Evolutionary conservation across 345 rosid genomes (phyloP).

Genomic region (Euphorbia lathyris): DNA sequence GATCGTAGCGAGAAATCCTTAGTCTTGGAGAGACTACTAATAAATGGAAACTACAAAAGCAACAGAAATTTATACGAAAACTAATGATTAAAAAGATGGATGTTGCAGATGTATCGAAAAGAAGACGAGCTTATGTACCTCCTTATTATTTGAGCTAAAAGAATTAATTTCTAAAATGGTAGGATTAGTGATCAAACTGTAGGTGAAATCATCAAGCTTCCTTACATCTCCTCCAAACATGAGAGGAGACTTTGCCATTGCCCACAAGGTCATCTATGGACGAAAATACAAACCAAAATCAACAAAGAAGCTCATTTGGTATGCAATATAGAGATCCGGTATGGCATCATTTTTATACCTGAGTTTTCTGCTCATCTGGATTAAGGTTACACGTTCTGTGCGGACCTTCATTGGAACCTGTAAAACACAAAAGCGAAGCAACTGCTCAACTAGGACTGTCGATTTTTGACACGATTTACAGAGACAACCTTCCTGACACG

Average conservation of each 20-base stretch:
- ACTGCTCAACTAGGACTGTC: too few species aligned
- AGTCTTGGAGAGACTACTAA: constrained; percentile 23
- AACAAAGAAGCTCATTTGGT: neutral
- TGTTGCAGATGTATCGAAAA: constrained; percentile 2
- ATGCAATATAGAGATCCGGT: neutral
- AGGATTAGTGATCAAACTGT: constrained; percentile 67
- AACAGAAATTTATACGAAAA: constrained; percentile 11
- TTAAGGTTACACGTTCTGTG: constrained; percentile 64
- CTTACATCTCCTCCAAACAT: constrained; percentile 92
- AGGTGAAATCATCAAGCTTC: constrained; percentile 62
- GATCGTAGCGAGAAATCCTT: constrained; percentile 10
- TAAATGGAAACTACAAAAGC: constrained; percentile 52
- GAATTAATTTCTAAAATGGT: constrained; percentile 61
- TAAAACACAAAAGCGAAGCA: constrained; percentile 14
- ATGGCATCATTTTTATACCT: constrained; percentile 39
- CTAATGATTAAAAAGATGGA: constrained; percentile 1
- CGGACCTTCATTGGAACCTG: constrained; percentile 76
- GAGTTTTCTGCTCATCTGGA: constrained; percentile 69
- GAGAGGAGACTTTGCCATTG: constrained; percentile 85
- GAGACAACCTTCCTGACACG: too few species aligned
- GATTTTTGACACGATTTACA: too few species aligned
- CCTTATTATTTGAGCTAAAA: constrained; percentile 68
- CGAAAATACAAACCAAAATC: constrained; percentile 7
- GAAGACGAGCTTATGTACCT: constrained; percentile 41
- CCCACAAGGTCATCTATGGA: constrained; percentile 89